Evolutionary conservation across 2,329 filamentous ascomycete genomes (phyloP).

Genomic region (Colletotrichum spinosum): DNA sequence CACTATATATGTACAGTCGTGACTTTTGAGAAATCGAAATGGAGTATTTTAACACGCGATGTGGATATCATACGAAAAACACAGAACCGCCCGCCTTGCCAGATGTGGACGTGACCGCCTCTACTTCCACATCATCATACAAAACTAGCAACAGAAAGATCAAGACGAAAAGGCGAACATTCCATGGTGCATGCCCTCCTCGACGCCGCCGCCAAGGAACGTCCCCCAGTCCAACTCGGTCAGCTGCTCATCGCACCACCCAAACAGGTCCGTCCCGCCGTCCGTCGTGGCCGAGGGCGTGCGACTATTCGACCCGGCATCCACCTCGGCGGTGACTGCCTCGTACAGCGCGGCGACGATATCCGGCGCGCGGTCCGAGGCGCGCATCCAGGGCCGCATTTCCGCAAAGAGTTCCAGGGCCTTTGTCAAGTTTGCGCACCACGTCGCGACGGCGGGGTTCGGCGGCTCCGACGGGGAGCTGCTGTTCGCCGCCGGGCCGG

Average conservation of each 20-base stretch:
- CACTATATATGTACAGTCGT: too few species aligned
- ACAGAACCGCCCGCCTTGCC: too few species aligned
- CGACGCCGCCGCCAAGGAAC: slow-evolving; percentile 36
- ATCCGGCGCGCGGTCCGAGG: slow-evolving; percentile 43
- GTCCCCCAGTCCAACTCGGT: slow-evolving; percentile 43
- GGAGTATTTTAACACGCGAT: too few species aligned
- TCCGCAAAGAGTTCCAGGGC: slow-evolving; percentile 42
- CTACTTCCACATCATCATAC: too few species aligned
- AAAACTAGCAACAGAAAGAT: too few species aligned
- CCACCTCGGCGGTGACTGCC: slow-evolving; percentile 40
- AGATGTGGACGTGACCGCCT: too few species aligned
- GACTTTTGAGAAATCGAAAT: too few species aligned
- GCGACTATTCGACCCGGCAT: slow-evolving; percentile 34
- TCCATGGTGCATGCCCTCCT: not conserved
- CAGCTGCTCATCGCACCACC: slow-evolving; percentile 45
- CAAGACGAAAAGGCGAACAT: slow-evolving; percentile 3
- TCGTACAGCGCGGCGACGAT: slow-evolving; percentile 44
- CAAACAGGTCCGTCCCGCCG: slow-evolving; percentile 42
- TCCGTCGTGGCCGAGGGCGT: slow-evolving; percentile 42
- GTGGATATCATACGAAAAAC: too few species aligned
- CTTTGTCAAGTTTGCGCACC: slow-evolving; percentile 42
- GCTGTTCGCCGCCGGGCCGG: not conserved
- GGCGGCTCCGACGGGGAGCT: not conserved
- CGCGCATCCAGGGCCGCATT: slow-evolving; percentile 45
- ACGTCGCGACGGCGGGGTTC: slow-evolving; percentile 27